These are phyloP conservation scores for Elsinoe perseae DNA, from an alignment of 2,329 filamentous ascomycete species.

Conservation along the genomic window DNA sequence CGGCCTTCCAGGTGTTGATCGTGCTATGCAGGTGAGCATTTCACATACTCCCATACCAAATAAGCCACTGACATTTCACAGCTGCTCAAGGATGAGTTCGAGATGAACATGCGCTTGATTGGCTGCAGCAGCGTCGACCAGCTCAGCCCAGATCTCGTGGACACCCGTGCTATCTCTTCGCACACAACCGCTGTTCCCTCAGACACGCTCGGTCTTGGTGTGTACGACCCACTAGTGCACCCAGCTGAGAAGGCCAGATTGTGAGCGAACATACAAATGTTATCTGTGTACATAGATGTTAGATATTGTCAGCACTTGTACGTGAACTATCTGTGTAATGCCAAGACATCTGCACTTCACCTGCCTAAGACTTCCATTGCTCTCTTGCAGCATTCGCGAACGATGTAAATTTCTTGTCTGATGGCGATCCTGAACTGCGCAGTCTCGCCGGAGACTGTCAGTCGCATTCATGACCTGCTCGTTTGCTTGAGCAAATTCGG, in stretches of 20 bases:
- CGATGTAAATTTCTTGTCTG: neutral
- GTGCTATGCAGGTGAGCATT: conserved; percentile 64
- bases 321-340: neutral
- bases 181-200: conserved; percentile 52
- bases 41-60: neutral
- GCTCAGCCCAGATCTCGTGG: conserved; percentile 71
- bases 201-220: conserved; percentile 52
- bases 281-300: conserved; percentile 7
- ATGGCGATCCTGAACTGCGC: conserved; percentile 59
- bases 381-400: neutral
- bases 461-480: conserved; percentile 63
- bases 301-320: neutral
- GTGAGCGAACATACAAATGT: conserved; percentile 22
- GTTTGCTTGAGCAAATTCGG: conserved; percentile 71
- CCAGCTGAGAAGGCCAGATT: conserved; percentile 37
- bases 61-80: conserved; percentile 16
- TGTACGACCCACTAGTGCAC: conserved; percentile 46
- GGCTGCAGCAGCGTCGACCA: conserved; percentile 68
- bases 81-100: conserved; percentile 89
- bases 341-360: conserved; percentile 6
- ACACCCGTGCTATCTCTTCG: conserved; percentile 60
- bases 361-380: neutral
- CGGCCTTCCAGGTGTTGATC: conserved; percentile 75
- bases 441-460: conserved; percentile 63
- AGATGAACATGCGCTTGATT: conserved; percentile 97